A percentile compares a stretch with the other conserved stretches of the same genome.
Conservation (phyloP, 2,329 filamentous ascomycete species). For the Fusarium stilboides region DNA sequence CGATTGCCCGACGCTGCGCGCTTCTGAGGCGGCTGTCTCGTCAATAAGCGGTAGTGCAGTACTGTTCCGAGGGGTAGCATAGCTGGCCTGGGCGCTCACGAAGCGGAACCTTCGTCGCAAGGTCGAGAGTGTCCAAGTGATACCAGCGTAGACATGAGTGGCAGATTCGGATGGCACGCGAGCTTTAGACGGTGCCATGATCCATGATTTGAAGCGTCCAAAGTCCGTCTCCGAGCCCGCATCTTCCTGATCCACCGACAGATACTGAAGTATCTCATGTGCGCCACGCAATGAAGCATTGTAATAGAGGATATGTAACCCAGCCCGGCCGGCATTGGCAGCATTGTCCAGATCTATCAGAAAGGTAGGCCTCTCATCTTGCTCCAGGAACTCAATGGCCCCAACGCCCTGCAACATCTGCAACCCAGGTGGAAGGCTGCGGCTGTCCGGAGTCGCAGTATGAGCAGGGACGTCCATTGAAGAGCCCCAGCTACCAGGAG, state of each 20-base stretch:
- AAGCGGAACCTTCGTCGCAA: slow-evolving; percentile 78
- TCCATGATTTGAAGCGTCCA: slow-evolving; percentile 78
- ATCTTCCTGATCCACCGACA: slow-evolving; percentile 66
- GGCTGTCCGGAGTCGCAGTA: slow-evolving; percentile 67
- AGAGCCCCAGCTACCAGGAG: slow-evolving; percentile 67
- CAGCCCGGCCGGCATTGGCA: slow-evolving; percentile 67
- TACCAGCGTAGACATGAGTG: slow-evolving; percentile 73
- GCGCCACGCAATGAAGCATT: slow-evolving; percentile 77
- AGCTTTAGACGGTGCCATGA: slow-evolving; percentile 68
- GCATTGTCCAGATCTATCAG: slow-evolving; percentile 77
- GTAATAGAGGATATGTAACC: slow-evolving; percentile 75
- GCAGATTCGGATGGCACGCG: slow-evolving; percentile 68
- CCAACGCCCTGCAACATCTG: slow-evolving; percentile 75
- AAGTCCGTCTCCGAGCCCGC: slow-evolving; percentile 65
- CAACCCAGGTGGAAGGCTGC: slow-evolving; percentile 63
- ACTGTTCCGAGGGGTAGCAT: slow-evolving; percentile 54
- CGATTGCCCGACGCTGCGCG: slow-evolving; percentile 56
- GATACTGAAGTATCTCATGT: slow-evolving; percentile 67
- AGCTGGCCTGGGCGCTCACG: slow-evolving; percentile 69
- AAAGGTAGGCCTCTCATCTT: slow-evolving; percentile 83
- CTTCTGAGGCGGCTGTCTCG: slow-evolving; percentile 53
- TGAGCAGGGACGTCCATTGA: slow-evolving; percentile 68
- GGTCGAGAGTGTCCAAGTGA: slow-evolving; percentile 80
- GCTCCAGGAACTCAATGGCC: slow-evolving; percentile 80
- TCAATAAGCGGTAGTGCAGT: slow-evolving; percentile 58